Conservation (phyloP, 129 eudicot genomes). For the Calendula officinalis region DNA sequence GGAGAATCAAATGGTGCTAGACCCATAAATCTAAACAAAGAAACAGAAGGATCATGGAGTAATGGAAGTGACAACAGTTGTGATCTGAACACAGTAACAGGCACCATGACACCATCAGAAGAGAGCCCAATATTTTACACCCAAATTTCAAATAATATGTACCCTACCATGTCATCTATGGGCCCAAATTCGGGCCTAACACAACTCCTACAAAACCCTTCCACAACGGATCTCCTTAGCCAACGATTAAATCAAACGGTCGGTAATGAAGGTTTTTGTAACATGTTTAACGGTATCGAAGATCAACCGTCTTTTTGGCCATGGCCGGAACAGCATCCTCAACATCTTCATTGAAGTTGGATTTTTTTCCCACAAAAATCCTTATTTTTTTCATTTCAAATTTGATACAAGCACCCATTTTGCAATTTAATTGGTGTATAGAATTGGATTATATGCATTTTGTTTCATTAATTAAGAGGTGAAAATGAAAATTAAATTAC, state of each 20-base stretch:
- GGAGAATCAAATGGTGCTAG: constrained; percentile 58
- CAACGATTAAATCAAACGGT: constrained; percentile 43
- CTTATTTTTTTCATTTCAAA: constrained; percentile 6
- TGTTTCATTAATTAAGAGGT: constrained; percentile 3
- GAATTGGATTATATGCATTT: constrained; percentile 36
- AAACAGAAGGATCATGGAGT: constrained; percentile 89
- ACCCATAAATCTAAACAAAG: constrained; percentile 73
- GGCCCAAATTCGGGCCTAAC: constrained; percentile 41
- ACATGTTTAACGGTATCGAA: constrained; percentile 62
- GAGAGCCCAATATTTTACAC: constrained; percentile 45
- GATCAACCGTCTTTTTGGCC: constrained; percentile 78
- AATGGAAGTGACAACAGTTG: constrained; percentile 83
- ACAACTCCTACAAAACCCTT: constrained; percentile 56
- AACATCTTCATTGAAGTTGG: constrained; percentile 41
- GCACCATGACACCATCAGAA: constrained; percentile 47
- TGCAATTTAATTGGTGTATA: constrained; percentile 44
- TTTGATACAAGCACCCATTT: constrained; percentile 44
- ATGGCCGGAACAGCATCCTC: constrained; percentile 75
- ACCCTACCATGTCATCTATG: constrained; percentile 33
- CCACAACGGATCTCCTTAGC: constrained; percentile 52
- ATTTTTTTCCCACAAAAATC: constrained; percentile 10
- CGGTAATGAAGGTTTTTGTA: constrained; percentile 61
- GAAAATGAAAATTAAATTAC: constrained; percentile 13
- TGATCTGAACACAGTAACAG: constrained; percentile 49
- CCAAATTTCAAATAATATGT: constrained; percentile 37